Conservation (phyloP, 129 eudicot species). For the carrot (Daucus carota) region DNA sequence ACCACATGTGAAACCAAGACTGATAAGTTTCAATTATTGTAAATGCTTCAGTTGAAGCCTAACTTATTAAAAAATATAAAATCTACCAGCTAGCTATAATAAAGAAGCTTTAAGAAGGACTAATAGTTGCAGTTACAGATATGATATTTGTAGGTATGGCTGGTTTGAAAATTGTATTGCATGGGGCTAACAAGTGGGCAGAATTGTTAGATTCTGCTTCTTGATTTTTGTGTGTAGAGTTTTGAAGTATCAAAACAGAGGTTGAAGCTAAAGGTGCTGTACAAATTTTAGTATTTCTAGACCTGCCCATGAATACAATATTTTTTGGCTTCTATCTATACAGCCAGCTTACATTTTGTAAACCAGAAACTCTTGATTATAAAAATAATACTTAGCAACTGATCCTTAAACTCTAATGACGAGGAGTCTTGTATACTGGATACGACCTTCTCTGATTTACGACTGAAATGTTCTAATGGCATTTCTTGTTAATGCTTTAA, state of each 20-base stretch:
- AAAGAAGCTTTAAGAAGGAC: neutral
- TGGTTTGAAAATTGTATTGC: conserved; percentile 11
- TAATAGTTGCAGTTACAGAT: neutral
- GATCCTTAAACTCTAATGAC: neutral
- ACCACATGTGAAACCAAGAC: neutral
- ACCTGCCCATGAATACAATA: neutral
- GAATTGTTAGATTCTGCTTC: conserved; percentile 4
- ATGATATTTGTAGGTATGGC: neutral
- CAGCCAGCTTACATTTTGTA: neutral
- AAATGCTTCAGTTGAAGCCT: neutral
- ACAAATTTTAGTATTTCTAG: neutral
- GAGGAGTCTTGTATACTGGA: neutral
- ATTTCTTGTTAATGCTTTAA: neutral
- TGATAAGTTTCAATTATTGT: neutral
- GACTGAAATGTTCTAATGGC: neutral
- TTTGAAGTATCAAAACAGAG: neutral
- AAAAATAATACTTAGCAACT: neutral
- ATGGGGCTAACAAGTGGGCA: conserved; percentile 8
- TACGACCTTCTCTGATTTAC: too few species aligned
- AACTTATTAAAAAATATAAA: neutral
- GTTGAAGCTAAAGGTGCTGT: neutral
- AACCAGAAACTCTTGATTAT: neutral
- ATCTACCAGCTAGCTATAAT: neutral
- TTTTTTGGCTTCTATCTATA: neutral
- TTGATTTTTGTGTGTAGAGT: neutral